Evolutionary conservation across 208 protist species (phyloP).

Genomic region (Acanthamoeba lenticulata): DNA sequence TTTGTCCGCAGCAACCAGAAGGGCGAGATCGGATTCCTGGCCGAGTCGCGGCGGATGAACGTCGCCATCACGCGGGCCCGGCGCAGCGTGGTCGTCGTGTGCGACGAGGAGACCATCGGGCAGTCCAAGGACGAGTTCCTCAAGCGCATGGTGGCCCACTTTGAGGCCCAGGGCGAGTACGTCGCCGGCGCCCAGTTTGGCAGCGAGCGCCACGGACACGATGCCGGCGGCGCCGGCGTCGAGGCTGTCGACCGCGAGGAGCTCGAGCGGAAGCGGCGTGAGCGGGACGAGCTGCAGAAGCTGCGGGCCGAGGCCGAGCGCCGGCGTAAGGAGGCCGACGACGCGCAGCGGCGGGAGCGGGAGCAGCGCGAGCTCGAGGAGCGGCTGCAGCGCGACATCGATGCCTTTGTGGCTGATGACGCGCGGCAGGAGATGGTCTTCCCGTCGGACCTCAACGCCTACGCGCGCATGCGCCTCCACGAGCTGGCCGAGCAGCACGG

Average conservation of each 20-base stretch:
- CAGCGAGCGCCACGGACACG: neutral
- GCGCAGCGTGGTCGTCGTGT: conserved; percentile 73
- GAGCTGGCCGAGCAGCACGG: conserved; percentile 29
- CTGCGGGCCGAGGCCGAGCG: conserved; percentile 15
- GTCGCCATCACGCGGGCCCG: conserved; percentile 82
- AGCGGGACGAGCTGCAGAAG: neutral
- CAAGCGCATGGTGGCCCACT: conserved; percentile 76
- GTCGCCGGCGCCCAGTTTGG: conserved; percentile 1
- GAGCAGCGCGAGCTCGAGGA: neutral
- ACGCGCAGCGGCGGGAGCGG: neutral
- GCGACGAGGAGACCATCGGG: conserved; percentile 73
- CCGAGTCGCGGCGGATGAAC: conserved; percentile 79
- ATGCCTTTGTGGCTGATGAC: neutral
- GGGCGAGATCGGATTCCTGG: conserved; percentile 80
- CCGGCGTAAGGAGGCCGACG: neutral
- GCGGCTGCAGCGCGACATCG: neutral
- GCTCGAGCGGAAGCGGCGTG: conserved; percentile 10
- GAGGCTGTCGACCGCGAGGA: neutral
- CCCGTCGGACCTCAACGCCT: neutral
- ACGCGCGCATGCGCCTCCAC: neutral
- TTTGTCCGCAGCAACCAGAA: conserved; percentile 74
- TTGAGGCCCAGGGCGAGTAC: conserved; percentile 66
- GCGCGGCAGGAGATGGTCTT: neutral
- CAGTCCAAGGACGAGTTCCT: conserved; percentile 70
- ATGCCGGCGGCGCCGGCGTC: too few relatives aligned